Evolutionary conservation across 1,139 yeast genomes (phyloP).

Genomic region (Blastobotrys arbuscula): DNA sequence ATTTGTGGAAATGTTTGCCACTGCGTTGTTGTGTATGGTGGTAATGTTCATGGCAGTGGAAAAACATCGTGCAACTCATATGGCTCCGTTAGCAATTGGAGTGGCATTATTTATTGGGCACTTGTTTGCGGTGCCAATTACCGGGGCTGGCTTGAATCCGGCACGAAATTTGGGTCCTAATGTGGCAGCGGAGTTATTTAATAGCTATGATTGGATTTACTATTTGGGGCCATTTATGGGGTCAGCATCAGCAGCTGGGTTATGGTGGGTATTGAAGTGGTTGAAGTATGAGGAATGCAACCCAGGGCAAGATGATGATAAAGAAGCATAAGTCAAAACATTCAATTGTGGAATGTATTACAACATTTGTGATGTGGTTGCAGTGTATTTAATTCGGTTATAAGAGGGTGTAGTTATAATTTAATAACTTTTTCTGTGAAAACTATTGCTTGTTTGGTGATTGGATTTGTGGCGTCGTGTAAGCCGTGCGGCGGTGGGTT

Average conservation of each 20-base stretch:
- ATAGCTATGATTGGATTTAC: slow-evolving; percentile 84
- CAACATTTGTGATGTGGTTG: too few species aligned
- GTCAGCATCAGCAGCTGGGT: slow-evolving; percentile 55
- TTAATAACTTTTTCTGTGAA: too few species aligned
- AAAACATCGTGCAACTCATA: slow-evolving; percentile 65
- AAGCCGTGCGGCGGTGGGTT: too few species aligned
- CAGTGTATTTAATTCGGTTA: too few species aligned
- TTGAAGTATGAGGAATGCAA: slow-evolving; percentile 66
- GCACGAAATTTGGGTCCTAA: slow-evolving; percentile 87
- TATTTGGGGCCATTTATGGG: slow-evolving; percentile 77
- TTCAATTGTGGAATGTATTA: too few species aligned
- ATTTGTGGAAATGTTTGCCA: slow-evolving; percentile 79
- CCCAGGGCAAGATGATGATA: slow-evolving; percentile 60
- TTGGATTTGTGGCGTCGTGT: too few species aligned
- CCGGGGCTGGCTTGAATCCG: slow-evolving; percentile 92
- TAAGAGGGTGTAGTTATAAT: too few species aligned
- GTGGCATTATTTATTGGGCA: slow-evolving; percentile 77
- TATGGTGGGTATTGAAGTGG: slow-evolving; percentile 62
- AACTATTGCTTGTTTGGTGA: too few species aligned
- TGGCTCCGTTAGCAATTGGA: slow-evolving; percentile 85
- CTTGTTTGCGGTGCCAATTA: slow-evolving; percentile 72
- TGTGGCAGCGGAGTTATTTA: slow-evolving; percentile 66
- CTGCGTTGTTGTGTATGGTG: slow-evolving; percentile 64
- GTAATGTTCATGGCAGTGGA: slow-evolving; percentile 84
- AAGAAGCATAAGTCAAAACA: background rate